Evolutionary conservation across 2,329 filamentous ascomycete species (phyloP).

Genomic region (Magnaporthales sp.): DNA sequence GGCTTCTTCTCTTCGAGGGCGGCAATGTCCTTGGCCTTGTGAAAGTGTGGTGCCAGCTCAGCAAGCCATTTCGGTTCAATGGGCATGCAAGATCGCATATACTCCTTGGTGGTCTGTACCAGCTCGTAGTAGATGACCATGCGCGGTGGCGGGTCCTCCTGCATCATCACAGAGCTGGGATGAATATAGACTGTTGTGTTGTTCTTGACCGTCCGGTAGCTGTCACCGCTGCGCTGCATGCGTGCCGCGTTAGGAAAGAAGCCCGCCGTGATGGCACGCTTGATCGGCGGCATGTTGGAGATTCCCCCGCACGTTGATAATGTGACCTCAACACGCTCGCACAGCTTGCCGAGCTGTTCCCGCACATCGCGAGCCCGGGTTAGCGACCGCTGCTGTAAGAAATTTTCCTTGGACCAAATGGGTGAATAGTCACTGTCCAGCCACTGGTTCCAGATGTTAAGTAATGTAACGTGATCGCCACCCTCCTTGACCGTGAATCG

Average conservation of each 20-base stretch:
- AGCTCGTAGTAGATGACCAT: slow-evolving; percentile 85
- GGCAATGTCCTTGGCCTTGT: slow-evolving; percentile 87
- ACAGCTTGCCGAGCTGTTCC: slow-evolving; percentile 85
- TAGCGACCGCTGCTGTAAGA: slow-evolving; percentile 82
- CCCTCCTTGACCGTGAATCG: slow-evolving; percentile 87
- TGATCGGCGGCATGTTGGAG: slow-evolving; percentile 67
- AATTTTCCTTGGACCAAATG: slow-evolving; percentile 88
- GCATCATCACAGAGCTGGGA: slow-evolving; percentile 73
- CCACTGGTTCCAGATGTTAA: slow-evolving; percentile 96
- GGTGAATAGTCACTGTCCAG: slow-evolving; percentile 82
- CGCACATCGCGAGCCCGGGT: slow-evolving; percentile 84
- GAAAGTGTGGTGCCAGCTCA: slow-evolving; percentile 88
- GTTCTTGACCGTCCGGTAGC: slow-evolving; percentile 87
- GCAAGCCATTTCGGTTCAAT: slow-evolving; percentile 77
- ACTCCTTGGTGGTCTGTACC: slow-evolving; percentile 80
- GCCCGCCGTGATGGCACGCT: slow-evolving; percentile 79
- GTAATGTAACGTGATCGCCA: slow-evolving; percentile 78
- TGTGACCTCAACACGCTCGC: slow-evolving; percentile 83
- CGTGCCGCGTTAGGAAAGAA: slow-evolving; percentile 92
- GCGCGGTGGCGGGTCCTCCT: slow-evolving; percentile 64
- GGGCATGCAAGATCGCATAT: slow-evolving; percentile 81
- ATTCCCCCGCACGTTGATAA: slow-evolving; percentile 56
- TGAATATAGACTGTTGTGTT: slow-evolving; percentile 87
- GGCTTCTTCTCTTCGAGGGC: slow-evolving; percentile 68
- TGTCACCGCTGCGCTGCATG: slow-evolving; percentile 74